A percentile compares a stretch with the other conserved stretches of the same genome.
phyloP scores from a whole-genome alignment of 805 yeast species.

The Suhomyces sp. region DNA sequence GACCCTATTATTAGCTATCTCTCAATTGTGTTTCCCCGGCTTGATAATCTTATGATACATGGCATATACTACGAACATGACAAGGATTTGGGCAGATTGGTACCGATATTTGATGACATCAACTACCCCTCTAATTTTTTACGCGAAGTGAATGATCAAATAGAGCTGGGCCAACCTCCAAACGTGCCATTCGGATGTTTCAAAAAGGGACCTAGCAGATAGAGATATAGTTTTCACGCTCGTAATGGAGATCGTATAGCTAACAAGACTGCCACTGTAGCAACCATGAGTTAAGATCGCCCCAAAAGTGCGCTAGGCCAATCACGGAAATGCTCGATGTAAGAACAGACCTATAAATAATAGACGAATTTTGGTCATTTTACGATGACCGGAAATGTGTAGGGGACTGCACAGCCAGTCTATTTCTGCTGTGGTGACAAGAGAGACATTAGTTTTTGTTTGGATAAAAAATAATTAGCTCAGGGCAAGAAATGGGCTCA shows the following conservation, averaged over 20 bases:
- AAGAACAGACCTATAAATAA: not conserved
- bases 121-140: slow-evolving; percentile 25
- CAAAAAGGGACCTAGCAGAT: not conserved
- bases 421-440: not conserved
- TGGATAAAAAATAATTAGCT: too few relatives aligned
- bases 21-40: slow-evolving; percentile 17
- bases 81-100: slow-evolving; percentile 9
- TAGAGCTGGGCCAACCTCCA: not conserved
- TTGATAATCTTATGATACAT: slow-evolving; percentile 33
- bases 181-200: slow-evolving; percentile 8
- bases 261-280: not conserved
- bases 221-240: not conserved
- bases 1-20: slow-evolving; percentile 29
- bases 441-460: not conserved
- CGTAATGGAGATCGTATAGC: slow-evolving; percentile 6
- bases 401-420: not conserved
- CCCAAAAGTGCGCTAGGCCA: not conserved
- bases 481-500: not conserved
- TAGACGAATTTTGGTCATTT: not conserved
- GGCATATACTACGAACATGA: slow-evolving; percentile 30
- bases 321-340: slow-evolving; percentile 4
- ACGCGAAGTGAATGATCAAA: not conserved
- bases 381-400: not conserved
- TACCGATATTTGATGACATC: slow-evolving; percentile 26
- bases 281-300: not conserved